These are phyloP conservation scores for Coprinopsis marcescibilis DNA, from an alignment of 768 basidiomycete species.

Conservation along the genomic window DNA sequence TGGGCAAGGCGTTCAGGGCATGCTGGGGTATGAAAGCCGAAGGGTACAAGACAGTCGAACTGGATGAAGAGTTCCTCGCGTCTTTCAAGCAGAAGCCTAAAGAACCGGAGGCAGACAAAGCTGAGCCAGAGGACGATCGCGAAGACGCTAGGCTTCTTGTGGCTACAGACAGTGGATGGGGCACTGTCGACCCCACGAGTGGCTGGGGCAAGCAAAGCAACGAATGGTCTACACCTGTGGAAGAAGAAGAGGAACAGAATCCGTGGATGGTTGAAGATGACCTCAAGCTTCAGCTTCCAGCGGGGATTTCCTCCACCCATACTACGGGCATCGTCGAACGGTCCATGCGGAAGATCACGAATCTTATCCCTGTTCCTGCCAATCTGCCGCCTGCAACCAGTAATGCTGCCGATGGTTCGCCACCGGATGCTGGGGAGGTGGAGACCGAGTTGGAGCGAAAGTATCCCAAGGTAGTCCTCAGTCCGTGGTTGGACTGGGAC, in stretches of 20 bases:
- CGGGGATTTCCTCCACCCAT: conserved; percentile 62
- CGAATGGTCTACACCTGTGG: conserved; percentile 1
- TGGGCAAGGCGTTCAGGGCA: conserved; percentile 42
- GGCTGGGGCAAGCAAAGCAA: not conserved
- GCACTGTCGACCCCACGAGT: not conserved
- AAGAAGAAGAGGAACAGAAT: conserved; percentile 4
- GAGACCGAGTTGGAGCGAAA: conserved; percentile 31
- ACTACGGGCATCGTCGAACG: conserved; percentile 60
- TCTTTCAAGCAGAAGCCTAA: not conserved
- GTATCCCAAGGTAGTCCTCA: conserved; percentile 33
- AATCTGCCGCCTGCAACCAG: conserved; percentile 21
- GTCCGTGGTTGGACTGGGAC: conserved; percentile 40
- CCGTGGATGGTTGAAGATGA: not conserved
- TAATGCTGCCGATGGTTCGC: conserved; percentile 16
- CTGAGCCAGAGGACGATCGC: not conserved
- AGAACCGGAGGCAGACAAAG: not conserved
- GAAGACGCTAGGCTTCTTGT: not conserved
- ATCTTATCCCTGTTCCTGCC: conserved; percentile 33
- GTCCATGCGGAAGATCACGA: conserved; percentile 53
- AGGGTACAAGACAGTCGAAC: conserved; percentile 5
- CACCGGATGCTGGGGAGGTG: conserved; percentile 23
- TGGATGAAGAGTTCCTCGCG: not conserved
- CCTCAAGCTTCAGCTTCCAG: conserved; percentile 32
- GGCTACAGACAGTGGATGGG: conserved; percentile 3
- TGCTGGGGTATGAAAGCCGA: conserved; percentile 46